These are phyloP conservation scores for Myotisia sp. DNA, from an alignment of 2,329 filamentous ascomycete species.

Conservation along the genomic window DNA sequence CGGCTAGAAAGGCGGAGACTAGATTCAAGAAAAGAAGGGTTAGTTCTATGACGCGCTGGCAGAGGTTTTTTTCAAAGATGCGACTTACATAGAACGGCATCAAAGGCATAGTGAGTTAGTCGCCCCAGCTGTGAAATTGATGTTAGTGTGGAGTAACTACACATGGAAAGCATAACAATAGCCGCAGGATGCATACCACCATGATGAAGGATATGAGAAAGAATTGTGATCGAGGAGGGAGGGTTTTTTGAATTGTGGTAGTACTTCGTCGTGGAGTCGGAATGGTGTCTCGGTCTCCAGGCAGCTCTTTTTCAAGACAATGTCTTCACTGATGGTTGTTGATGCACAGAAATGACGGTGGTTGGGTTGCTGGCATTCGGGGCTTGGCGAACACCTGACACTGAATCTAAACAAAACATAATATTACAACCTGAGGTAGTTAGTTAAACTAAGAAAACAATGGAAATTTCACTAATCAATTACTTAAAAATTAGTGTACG, in stretches of 20 bases:
- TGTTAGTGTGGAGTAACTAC: constrained; percentile 31
- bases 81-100: constrained; percentile 76
- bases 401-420: too few species aligned
- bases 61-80: too few species aligned
- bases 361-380: neutral
- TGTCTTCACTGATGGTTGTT: too few species aligned
- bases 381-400: too few species aligned
- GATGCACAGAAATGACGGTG: neutral
- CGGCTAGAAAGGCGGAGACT: constrained; percentile 94
- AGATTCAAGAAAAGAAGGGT: constrained; percentile 4
- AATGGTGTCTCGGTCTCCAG: too few species aligned
- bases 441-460: too few species aligned
- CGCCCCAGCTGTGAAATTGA: constrained; percentile 74
- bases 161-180: constrained; percentile 34
- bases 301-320: too few species aligned
- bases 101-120: constrained; percentile 87
- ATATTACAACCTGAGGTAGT: too few species aligned
- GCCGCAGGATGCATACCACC: constrained; percentile 24
- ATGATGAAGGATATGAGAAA: constrained; percentile 18
- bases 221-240: neutral
- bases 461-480: too few species aligned
- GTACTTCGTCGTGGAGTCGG: too few species aligned
- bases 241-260: too few species aligned
- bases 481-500: too few species aligned
- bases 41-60: constrained; percentile 2